Percentiles rank a stretch among this genome's conserved stretches.
Evolutionary conservation across 352 stramenopile species (phyloP).

Genomic region (Phytophthora hibernalis): DNA sequence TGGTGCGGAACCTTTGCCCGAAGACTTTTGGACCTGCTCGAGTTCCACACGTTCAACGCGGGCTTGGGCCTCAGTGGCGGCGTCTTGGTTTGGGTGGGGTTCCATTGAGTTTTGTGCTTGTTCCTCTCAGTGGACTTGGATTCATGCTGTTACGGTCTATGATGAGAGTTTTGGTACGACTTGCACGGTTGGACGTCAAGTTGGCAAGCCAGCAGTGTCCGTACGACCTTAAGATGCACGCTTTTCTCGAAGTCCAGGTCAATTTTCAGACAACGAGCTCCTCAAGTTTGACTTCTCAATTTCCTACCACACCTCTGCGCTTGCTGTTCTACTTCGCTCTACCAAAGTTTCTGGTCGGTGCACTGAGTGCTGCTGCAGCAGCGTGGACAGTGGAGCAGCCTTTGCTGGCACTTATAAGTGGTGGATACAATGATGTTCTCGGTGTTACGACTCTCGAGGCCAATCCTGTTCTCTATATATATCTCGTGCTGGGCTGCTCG

Average conservation of each 20-base stretch:
- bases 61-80: not conserved
- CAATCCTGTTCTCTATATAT: not conserved
- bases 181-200: conserved; percentile 2
- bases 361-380: not conserved
- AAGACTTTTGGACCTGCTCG: not conserved
- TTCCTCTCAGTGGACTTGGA: not conserved
- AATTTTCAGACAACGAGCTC: not conserved
- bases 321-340: not conserved
- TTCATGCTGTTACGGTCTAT: not conserved
- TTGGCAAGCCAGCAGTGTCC: not conserved
- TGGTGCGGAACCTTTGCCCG: not conserved
- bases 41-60: conserved; percentile 7
- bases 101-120: not conserved
- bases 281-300: not conserved
- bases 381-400: conserved; percentile 1
- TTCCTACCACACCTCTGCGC: not conserved
- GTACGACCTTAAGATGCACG: not conserved
- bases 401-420: not conserved
- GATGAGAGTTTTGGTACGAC: not conserved
- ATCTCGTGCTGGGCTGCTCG: not conserved
- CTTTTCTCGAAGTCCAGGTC: not conserved
- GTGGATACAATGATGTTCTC: not conserved
- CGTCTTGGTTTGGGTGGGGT: conserved; percentile 1
- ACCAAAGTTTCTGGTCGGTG: not conserved
- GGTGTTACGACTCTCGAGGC: not conserved